Base-by-base conservation (phyloP, 2,329 filamentous ascomycete genomes). In the Ophiostoma quercus region DNA sequence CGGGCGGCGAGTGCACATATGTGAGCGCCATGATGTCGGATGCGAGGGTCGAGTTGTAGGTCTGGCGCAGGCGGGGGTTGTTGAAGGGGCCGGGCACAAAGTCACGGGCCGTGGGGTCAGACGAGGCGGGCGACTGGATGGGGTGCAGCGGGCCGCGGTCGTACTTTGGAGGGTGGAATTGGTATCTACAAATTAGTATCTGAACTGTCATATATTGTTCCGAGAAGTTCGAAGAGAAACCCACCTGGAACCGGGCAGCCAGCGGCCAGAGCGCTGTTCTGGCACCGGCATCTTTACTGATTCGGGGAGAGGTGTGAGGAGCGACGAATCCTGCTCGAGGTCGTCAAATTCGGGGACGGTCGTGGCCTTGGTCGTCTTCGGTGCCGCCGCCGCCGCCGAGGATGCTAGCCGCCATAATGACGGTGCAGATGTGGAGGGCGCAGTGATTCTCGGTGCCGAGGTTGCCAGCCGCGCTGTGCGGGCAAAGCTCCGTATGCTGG, bases 111-210 rank as follows among this genome's bases (percentile, higher is more conserved):
- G 90, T 86, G 0, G 94, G 94, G 76, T 97, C 92, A 73, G 94
- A 95, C 68, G 89, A 86, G 54, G 88, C 85, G n/a, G 92, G 94
- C 71, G 92, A 91, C 82, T 97, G 92, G 76, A 97, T 88, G 67
- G 95, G 95, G 78, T 98, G 94, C 32, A 98, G 85, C 73, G 94
- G 94, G 70, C 95, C 95, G 76, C 94, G 92, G 80, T 97, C 89
- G 85, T 94, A 99, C 82, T 94, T 95, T 73, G 95, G 95, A 67
- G 94, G 90, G 74, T 94, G 92, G 80, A 91, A 98, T 80, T 96
- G 92, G 82, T 98, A 99, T 85, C 94, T 96, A 25, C 9, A 12
- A 6, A 19, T 57, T 69, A 54, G 29, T n/a, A 62, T 16, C 19
- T 60, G 37, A 1, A 14, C 22, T 32, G 54, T 14, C 16, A 4